Evolutionary conservation across 2,329 filamentous ascomycete species (phyloP), one percentile per base, ranked within the genome.

Genomic region (Monilinia vaccinii-corymbosi): DNA sequence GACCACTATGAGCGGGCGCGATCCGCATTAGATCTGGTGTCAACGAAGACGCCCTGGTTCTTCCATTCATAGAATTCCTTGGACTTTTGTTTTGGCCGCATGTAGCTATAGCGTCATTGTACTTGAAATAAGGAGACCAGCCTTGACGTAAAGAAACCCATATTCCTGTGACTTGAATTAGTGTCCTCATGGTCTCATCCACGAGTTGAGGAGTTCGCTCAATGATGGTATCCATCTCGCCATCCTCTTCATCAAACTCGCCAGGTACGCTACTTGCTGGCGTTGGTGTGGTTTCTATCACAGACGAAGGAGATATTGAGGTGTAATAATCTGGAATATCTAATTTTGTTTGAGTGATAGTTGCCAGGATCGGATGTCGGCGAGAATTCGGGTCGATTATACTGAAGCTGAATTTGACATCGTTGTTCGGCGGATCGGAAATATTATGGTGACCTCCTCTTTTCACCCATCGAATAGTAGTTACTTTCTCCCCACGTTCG

Each of bases 291-390:
- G 80, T 79, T 61, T 77, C 76, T 42, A 74, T 76, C n/a, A 75
- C 73, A 36, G 76, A 74, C 0, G 80, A 79, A 8, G 77, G 71
- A 1, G 81, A 79, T 32, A 84, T 75, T 0, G 81, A 79, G 5
- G 77, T 81, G 70, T 90, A 92, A 3, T 77, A 78, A 65, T 92
- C 85, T 62, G 84, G 81, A 51, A 93, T 81, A 53, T 89, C 84
- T 34, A 93, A 80, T 14, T 79, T 81, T 5, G 78, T 77, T 14
- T 79, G 79, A 4, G 81, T 85, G 48, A 93, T 77, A 2, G 80
- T 83, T 0, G 87, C 89, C 74, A 92, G 81, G 68, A 92, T 82
- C 5, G 89, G 88, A 69, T 93, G 89, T 14, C 86, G 82, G 38
- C 87, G 79, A 10, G 81, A 82, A 50, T 81, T 80, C 0, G 87